A percentile compares a stretch with the other conserved stretches of the same genome.
Evolutionary conservation across 225 moss, liverwort and hornwort species (phyloP).

Genomic region (Pseudisothecium myosuroides): DNA sequence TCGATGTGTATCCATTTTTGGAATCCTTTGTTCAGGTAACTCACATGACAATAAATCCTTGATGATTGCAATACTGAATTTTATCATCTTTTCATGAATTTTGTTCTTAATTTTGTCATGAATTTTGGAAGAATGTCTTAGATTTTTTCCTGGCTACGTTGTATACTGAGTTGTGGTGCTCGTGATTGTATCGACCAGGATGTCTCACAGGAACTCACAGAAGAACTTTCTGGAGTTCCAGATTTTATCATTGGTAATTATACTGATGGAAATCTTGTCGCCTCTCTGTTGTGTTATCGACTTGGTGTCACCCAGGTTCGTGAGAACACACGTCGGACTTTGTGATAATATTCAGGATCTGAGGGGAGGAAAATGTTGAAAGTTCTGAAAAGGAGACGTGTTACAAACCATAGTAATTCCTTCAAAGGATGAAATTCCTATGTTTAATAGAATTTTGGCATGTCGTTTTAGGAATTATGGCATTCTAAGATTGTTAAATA

Average conservation of each 20-base stretch:
- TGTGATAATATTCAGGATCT: neutral
- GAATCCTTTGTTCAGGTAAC: conserved; percentile 68
- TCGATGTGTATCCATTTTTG: conserved; percentile 89
- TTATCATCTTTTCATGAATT: neutral
- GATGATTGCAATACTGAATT: neutral
- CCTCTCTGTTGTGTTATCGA: conserved; percentile 65
- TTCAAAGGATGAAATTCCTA: neutral
- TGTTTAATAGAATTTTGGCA: too few relatives aligned
- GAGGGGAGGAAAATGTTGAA: neutral
- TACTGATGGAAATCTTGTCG: conserved; percentile 90
- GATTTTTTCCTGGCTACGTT: neutral
- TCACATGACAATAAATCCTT: neutral
- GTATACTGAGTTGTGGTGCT: neutral
- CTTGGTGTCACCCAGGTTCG: conserved; percentile 83
- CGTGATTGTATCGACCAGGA: conserved; percentile 35
- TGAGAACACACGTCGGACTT: neutral
- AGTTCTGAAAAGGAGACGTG: neutral
- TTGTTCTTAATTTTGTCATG: neutral
- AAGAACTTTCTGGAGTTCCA: conserved; percentile 58
- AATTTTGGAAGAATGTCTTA: neutral
- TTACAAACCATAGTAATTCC: neutral
- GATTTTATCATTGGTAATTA: conserved; percentile 90
- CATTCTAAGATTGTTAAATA: neutral
- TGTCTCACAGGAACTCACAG: conserved; percentile 41
- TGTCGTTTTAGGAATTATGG: neutral